Evolutionary conservation across 257 asterid species (phyloP).

Genomic region (Nyctanthes arbortristis): DNA sequence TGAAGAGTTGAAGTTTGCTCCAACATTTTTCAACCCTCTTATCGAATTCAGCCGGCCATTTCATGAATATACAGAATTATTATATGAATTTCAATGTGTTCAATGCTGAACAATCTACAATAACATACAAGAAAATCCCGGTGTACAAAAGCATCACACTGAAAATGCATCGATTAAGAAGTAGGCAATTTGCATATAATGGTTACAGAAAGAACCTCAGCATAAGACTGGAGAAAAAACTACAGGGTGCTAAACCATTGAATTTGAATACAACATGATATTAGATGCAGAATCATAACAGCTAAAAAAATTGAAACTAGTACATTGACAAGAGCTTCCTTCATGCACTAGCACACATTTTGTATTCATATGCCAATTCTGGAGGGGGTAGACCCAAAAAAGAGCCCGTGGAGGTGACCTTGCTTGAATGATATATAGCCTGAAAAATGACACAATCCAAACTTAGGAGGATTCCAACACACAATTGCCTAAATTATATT

Average conservation of each 20-base stretch:
- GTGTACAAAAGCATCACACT: neutral
- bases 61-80: too few relatives aligned
- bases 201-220: slow-evolving; percentile 8
- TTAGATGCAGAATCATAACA: slow-evolving; percentile 23
- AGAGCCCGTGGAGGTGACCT: slow-evolving; percentile 15
- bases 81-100: neutral
- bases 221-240: neutral
- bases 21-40: too few relatives aligned
- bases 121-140: neutral
- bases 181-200: neutral
- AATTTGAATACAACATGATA: slow-evolving; percentile 8
- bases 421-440: slow-evolving; percentile 10
- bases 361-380: slow-evolving; percentile 9
- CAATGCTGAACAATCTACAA: neutral
- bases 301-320: slow-evolving; percentile 25
- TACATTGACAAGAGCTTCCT: slow-evolving; percentile 20
- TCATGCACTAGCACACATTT: slow-evolving; percentile 13
- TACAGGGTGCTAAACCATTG: neutral
- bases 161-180: neutral
- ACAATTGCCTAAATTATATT: neutral
- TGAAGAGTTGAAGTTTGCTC: too few relatives aligned
- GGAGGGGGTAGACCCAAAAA: slow-evolving; percentile 6
- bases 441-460: neutral
- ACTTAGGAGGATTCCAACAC: slow-evolving; percentile 12
- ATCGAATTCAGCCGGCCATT: too few relatives aligned